phyloP scores from a whole-genome alignment of 2,329 filamentous ascomycete genomes.

The Pseudocercospora vitis region DNA sequence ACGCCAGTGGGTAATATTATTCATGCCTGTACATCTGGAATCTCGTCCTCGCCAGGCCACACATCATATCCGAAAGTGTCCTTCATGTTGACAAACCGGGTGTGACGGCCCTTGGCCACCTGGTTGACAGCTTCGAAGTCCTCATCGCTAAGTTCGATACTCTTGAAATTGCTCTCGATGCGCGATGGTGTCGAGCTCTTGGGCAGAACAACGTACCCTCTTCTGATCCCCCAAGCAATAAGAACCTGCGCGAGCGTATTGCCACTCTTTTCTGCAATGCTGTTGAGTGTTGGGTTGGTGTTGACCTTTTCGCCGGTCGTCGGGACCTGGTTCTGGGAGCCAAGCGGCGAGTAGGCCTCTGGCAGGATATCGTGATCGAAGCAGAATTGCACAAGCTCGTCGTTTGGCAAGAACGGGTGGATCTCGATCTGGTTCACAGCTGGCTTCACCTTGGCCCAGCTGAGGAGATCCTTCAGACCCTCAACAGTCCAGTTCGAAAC shows the following conservation, averaged over 20 bases:
- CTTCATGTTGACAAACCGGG: constrained; percentile 79
- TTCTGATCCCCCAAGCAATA: constrained; percentile 64
- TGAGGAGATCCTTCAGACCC: constrained; percentile 46
- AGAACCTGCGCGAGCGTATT: constrained; percentile 62
- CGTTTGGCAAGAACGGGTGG: constrained; percentile 63
- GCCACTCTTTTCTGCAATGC: constrained; percentile 58
- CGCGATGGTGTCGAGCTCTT: constrained; percentile 68
- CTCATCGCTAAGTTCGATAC: constrained; percentile 56
- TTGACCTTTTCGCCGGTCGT: constrained; percentile 66
- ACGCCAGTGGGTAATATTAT: neutral
- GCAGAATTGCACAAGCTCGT: constrained; percentile 58
- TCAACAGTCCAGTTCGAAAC: constrained; percentile 54
- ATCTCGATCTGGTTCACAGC: constrained; percentile 53
- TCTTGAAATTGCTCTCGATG: constrained; percentile 68
- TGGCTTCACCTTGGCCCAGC: constrained; percentile 44
- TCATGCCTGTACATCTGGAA: constrained; percentile 17
- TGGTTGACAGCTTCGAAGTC: constrained; percentile 61
- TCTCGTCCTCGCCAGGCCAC: constrained; percentile 17
- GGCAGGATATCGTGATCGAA: constrained; percentile 58
- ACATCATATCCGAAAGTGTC: constrained; percentile 72
- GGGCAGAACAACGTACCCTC: constrained; percentile 67
- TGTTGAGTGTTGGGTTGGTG: constrained; percentile 60
- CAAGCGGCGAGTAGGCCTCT: constrained; percentile 58
- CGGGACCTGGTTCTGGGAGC: constrained; percentile 68
- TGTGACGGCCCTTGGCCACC: constrained; percentile 66